These are phyloP conservation scores for Cornus suecica DNA, from an alignment of 148 eudicot species.

Conservation along the genomic window DNA sequence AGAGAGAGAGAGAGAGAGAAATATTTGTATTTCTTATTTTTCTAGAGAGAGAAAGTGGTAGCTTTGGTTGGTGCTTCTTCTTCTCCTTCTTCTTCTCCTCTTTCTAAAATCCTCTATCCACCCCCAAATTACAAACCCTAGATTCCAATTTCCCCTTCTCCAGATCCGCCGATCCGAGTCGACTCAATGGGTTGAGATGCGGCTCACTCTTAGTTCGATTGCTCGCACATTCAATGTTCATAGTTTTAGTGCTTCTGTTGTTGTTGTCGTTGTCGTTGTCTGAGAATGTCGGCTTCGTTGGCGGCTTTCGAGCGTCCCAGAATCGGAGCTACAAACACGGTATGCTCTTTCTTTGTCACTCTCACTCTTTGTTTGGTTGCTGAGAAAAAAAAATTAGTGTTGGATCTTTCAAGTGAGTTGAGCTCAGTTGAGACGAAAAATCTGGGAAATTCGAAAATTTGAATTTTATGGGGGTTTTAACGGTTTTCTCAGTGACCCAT, in stretches of 20 bases:
- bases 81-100: too few species aligned
- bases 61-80: slow-evolving; percentile 17
- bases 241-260: background rate
- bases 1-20: background rate
- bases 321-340: slow-evolving; percentile 54
- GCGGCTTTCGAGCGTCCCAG: slow-evolving; percentile 57
- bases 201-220: background rate
- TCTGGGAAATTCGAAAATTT: background rate
- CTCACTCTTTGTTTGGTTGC: background rate
- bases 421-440: background rate
- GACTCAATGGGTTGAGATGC: slow-evolving; percentile 19
- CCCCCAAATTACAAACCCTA: slow-evolving; percentile 30
- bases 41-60: slow-evolving; percentile 4
- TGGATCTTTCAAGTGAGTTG: background rate
- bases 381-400: background rate
- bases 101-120: slow-evolving; percentile 11
- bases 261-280: slow-evolving; percentile 22
- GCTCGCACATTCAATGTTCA: background rate
- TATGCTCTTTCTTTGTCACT: slow-evolving; percentile 12
- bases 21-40: too few species aligned
- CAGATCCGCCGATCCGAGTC: slow-evolving; percentile 16
- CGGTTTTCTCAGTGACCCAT: background rate
- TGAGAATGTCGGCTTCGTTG: slow-evolving; percentile 48
- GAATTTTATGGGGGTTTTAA: background rate
- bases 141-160: background rate